These are phyloP conservation scores for Colletotrichum sp. DNA, from an alignment of 2,329 filamentous ascomycete species.

Conservation along the genomic window DNA sequence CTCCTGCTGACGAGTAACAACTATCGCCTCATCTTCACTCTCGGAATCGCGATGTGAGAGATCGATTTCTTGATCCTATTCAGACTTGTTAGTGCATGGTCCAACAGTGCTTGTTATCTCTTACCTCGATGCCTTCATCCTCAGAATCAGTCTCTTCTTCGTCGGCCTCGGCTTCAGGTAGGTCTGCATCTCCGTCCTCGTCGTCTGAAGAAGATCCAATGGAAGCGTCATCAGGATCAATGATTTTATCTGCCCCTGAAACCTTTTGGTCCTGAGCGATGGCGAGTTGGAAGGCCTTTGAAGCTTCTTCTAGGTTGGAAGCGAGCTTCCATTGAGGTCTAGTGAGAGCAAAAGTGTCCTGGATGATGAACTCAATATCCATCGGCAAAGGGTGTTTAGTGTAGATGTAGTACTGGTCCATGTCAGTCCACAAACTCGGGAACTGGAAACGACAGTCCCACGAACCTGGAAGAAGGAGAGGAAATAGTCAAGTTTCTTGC, in stretches of 20 bases:
- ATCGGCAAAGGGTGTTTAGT: constrained; percentile 90
- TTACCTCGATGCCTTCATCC: constrained; percentile 4
- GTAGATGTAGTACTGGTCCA: constrained; percentile 83
- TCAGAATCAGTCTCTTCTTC: constrained; percentile 50
- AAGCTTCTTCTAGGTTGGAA: constrained; percentile 81
- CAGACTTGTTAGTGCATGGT: constrained; percentile 2
- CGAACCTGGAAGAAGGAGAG: constrained; percentile 86
- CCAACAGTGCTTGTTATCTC: neutral
- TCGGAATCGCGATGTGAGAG: constrained; percentile 62
- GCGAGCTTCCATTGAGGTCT: constrained; percentile 93
- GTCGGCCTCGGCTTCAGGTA: constrained; percentile 64
- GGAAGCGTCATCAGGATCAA: constrained; percentile 75
- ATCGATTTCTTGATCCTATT: constrained; percentile 54
- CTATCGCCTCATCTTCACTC: constrained; percentile 85
- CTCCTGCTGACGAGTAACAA: constrained; percentile 90
- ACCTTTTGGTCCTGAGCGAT: constrained; percentile 88
- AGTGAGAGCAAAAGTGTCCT: constrained; percentile 85
- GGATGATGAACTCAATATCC: constrained; percentile 96
- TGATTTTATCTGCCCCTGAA: constrained; percentile 70
- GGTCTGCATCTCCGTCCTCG: constrained; percentile 69
- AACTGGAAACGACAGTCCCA: neutral
- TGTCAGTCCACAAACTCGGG: neutral
- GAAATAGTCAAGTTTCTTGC: constrained; percentile 98
- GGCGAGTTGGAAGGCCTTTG: constrained; percentile 83
- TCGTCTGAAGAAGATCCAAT: constrained; percentile 79